phyloP scores from a whole-genome alignment of 192 early-diverging fungal species.

The Entophlyctis helioformis region DNA sequence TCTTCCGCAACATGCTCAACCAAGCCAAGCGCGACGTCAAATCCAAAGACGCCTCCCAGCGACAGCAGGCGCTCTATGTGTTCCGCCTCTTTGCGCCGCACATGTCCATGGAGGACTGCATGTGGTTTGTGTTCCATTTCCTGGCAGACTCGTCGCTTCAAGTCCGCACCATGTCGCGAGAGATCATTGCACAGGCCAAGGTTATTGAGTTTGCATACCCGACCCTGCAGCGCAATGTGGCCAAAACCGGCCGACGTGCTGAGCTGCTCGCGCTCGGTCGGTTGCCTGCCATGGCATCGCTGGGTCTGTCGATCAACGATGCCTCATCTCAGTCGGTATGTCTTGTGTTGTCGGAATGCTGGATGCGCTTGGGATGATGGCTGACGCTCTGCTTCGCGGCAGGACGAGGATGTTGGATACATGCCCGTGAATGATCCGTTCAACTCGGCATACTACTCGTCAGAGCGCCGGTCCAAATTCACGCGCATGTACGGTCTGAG shows the following conservation, averaged over 20 bases:
- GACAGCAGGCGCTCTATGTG: conserved; percentile 24
- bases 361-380: too few species aligned
- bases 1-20: conserved; percentile 31
- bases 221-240: too few species aligned
- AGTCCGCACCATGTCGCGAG: too few species aligned
- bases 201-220: too few species aligned
- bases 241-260: too few species aligned
- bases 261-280: too few species aligned
- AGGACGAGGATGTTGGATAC: too few species aligned
- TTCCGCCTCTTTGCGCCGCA: conserved; percentile 30
- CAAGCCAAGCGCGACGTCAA: conserved; percentile 32
- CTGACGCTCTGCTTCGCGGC: too few species aligned
- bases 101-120: conserved; percentile 29
- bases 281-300: too few species aligned
- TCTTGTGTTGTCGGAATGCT: too few species aligned
- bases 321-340: neutral
- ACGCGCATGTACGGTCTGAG: conserved; percentile 25
- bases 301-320: too few species aligned
- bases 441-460: conserved; percentile 35
- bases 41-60: conserved; percentile 20
- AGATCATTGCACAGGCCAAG: too few species aligned
- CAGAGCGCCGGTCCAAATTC: conserved; percentile 23
- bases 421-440: conserved; percentile 39
- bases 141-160: conserved; percentile 41
- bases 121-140: conserved; percentile 31